phyloP scores from a whole-genome alignment of 148 eudicot species.

The Fagopyrum homotropicum region DNA sequence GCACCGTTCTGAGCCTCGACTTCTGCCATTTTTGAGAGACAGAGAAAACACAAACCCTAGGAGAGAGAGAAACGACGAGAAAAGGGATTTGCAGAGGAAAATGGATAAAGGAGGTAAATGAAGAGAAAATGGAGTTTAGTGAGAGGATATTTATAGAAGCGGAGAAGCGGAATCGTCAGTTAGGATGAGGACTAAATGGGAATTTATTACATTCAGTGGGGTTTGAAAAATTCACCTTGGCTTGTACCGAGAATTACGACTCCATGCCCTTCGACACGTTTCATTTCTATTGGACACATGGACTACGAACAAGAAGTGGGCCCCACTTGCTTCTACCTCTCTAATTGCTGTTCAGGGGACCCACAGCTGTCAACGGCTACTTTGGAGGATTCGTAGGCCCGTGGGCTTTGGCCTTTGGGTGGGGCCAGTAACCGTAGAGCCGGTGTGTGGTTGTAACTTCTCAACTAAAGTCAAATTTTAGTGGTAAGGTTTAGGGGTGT shows the following conservation, averaged over 20 bases:
- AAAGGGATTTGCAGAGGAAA: not conserved
- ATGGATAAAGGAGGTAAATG: not conserved
- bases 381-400: not conserved
- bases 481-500: not conserved
- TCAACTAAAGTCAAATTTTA: not conserved
- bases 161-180: constrained; percentile 13
- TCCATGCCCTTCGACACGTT: not conserved
- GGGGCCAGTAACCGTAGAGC: not conserved
- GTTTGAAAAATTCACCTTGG: not conserved
- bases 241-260: not conserved
- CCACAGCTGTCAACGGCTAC: constrained; percentile 11
- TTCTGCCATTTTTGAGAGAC: constrained; percentile 30
- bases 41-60: constrained; percentile 12
- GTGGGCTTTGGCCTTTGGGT: not conserved
- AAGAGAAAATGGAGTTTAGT: not conserved
- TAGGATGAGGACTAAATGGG: not conserved
- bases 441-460: not conserved
- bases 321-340: not conserved
- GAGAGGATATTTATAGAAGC: constrained; percentile 12
- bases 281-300: not conserved
- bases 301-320: not conserved
- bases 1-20: constrained; percentile 20
- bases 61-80: constrained; percentile 5
- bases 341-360: not conserved
- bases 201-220: not conserved